Evolutionary conservation across 352 stramenopile genomes (phyloP), one percentile per base, ranked within the genome.

Genomic region (Phytophthora hibernalis): DNA sequence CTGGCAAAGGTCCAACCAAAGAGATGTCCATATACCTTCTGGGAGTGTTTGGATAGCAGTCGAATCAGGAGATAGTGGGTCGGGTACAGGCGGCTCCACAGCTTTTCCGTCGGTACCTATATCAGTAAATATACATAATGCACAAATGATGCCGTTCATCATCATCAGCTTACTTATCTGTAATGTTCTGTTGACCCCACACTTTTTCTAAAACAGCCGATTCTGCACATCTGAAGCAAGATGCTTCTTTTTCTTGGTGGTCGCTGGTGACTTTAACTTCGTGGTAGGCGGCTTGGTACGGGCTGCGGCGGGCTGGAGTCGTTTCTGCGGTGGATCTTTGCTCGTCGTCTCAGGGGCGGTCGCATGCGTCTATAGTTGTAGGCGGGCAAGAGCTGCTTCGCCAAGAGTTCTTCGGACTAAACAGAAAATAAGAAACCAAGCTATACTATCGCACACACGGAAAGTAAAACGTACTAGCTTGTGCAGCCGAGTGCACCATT

Each of bases 191-290:
- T 1, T 22, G 8, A 8, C 30, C 54, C 54, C 54, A 62, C 12
- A 48, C 31, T 8, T 62, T 62, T 15, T 33, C 54, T 45, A 62
- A 54, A 15, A 15, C 54, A 28, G 54, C 18, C 20, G 54, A 4
- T 13, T 15, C 6, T 43, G 20, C 5, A 21, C 42, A 24, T 54
- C 43, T 26, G 47, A 30, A 22, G 16, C 45, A 9, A 62, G 12
- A 30, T 54, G 43, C 13, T 49, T 62, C 30, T 54, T 62, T 11
- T 28, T 28, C 24, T 28, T 28, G 24, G 3, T 2, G 24, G 24
- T 28, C 24, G 5, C 24, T 28, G 24, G 24, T 28, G 24, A 2
- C 24, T 28, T 28, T 28, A 5, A 28, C 24, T 28, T 2, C 24
- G 2, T 28, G 24, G 42, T 42, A 9, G 13, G 21, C 24, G 33